phyloP scores from a whole-genome alignment of 2,329 filamentous ascomycete species.

The Neurospora sp. region DNA sequence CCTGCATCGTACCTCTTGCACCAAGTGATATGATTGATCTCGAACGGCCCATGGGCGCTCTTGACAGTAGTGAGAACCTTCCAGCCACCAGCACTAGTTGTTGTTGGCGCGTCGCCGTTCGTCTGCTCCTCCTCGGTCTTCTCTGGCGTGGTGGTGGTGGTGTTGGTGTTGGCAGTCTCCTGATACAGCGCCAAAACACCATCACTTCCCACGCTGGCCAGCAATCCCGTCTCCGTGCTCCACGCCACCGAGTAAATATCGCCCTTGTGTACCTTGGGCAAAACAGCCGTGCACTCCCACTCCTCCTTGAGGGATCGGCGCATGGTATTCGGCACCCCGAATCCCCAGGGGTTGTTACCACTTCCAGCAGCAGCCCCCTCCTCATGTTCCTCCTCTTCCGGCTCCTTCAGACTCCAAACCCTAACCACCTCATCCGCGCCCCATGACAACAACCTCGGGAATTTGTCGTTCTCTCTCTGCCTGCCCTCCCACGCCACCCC shows the following conservation, averaged over 20 bases:
- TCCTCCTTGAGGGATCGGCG: constrained; percentile 66
- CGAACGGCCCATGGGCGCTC: constrained; percentile 80
- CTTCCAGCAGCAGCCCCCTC: constrained; percentile 13
- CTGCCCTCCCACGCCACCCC: constrained; percentile 61
- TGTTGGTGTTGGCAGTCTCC: constrained; percentile 34
- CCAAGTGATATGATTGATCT: constrained; percentile 90
- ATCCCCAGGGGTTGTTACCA: constrained; percentile 22
- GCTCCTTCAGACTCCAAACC: constrained; percentile 62
- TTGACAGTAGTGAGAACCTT: constrained; percentile 55
- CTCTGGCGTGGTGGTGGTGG: background rate
- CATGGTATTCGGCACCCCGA: constrained; percentile 74
- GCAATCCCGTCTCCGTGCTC: constrained; percentile 65
- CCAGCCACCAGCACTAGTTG: constrained; percentile 47
- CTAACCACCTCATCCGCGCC: constrained; percentile 74
- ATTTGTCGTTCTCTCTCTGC: constrained; percentile 28
- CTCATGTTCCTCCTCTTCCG: constrained; percentile 34
- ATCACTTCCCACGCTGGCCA: constrained; percentile 87
- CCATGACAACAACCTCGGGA: constrained; percentile 64
- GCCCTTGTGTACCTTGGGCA: constrained; percentile 67
- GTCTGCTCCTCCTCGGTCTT: constrained; percentile 14
- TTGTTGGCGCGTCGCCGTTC: constrained; percentile 6
- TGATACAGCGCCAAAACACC: constrained; percentile 70
- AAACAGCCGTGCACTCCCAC: constrained; percentile 67
- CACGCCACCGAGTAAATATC: constrained; percentile 79
- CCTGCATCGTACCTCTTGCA: constrained; percentile 64